phyloP scores from a whole-genome alignment of 2,329 filamentous ascomycete genomes.

The Knoxdaviesia proteae region DNA sequence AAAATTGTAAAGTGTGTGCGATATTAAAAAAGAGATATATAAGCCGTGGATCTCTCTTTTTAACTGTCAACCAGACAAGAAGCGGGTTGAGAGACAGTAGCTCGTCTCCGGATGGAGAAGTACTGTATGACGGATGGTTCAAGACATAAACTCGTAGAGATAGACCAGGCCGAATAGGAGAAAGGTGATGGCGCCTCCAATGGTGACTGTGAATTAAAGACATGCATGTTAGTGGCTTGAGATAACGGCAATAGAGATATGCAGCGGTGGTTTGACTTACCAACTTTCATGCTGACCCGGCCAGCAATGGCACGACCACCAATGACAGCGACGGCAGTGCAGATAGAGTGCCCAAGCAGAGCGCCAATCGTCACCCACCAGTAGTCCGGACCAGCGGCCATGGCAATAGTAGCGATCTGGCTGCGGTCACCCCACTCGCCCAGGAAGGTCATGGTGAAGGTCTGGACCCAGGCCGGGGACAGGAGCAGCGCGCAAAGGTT shows the following conservation, averaged over 20 bases:
- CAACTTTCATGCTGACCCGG: conserved; percentile 82
- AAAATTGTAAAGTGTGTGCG: too few species aligned
- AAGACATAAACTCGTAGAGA: conserved; percentile 54
- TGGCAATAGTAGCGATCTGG: conserved; percentile 95
- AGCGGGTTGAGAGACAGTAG: too few species aligned
- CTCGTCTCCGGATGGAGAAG: too few species aligned
- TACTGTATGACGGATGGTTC: too few species aligned
- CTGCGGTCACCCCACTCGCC: conserved; percentile 96
- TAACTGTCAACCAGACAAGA: too few species aligned
- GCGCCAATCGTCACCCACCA: conserved; percentile 96
- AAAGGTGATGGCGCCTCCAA: conserved; percentile 81
- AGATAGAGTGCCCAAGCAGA: conserved; percentile 66
- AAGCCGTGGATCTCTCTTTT: too few species aligned
- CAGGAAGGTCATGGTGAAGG: conserved; percentile 96
- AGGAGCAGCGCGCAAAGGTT: conserved; percentile 78
- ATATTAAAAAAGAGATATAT: too few species aligned
- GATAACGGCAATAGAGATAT: too few species aligned
- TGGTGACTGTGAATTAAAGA: conserved; percentile 41
- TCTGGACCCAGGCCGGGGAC: conserved; percentile 95
- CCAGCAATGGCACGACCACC: conserved; percentile 86
- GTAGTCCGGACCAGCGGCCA: conserved; percentile 95
- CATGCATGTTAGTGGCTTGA: conserved; percentile 1
- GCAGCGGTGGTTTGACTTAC: conserved; percentile 33
- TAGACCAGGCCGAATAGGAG: conserved; percentile 85
- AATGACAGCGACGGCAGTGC: conserved; percentile 78